phyloP scores from a whole-genome alignment of 1,284 basidiomycete genomes.

The Ceratorhiza oryzae-sativae region DNA sequence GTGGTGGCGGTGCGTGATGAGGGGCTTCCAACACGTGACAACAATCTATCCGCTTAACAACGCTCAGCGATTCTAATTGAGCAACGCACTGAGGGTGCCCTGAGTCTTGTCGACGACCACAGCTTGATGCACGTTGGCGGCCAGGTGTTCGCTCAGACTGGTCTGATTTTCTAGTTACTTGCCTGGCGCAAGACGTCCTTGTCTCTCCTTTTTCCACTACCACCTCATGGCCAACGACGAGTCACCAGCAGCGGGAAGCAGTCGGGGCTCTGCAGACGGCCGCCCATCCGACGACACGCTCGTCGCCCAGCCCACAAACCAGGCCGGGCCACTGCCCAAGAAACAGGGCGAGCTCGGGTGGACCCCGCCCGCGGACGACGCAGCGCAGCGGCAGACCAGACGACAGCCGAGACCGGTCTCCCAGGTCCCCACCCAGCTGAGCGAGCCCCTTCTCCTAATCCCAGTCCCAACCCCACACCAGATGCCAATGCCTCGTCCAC shows the following conservation, averaged over 20 bases:
- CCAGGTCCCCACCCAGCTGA: conserved; percentile 67
- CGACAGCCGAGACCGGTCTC: conserved; percentile 44
- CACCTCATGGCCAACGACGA: conserved; percentile 6
- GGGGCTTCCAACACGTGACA: background rate
- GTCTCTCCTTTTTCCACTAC: conserved; percentile 39
- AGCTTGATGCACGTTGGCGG: conserved; percentile 24
- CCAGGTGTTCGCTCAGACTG: conserved; percentile 10
- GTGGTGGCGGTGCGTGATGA: background rate
- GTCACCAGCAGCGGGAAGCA: conserved; percentile 44
- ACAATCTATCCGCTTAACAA: background rate
- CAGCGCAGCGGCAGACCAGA: conserved; percentile 42
- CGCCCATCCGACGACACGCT: conserved; percentile 26
- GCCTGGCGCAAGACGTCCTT: conserved; percentile 52
- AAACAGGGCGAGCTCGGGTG: conserved; percentile 74
- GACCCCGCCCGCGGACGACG: conserved; percentile 46
- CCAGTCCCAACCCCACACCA: conserved; percentile 33
- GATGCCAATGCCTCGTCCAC: conserved; percentile 13
- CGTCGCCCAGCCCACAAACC: conserved; percentile 47
- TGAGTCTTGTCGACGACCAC: conserved; percentile 12
- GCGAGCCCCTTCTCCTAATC: conserved; percentile 47
- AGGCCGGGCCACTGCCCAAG: conserved; percentile 64
- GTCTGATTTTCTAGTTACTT: conserved; percentile 41
- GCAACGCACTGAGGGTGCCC: background rate
- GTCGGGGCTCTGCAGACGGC: background rate
- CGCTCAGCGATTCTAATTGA: conserved; percentile 1